Percentiles rank a stretch among this genome's conserved stretches.
Evolutionary conservation across 192 early-diverging fungal genomes (phyloP).

Genomic region (Bifiguratus adelaidae): DNA sequence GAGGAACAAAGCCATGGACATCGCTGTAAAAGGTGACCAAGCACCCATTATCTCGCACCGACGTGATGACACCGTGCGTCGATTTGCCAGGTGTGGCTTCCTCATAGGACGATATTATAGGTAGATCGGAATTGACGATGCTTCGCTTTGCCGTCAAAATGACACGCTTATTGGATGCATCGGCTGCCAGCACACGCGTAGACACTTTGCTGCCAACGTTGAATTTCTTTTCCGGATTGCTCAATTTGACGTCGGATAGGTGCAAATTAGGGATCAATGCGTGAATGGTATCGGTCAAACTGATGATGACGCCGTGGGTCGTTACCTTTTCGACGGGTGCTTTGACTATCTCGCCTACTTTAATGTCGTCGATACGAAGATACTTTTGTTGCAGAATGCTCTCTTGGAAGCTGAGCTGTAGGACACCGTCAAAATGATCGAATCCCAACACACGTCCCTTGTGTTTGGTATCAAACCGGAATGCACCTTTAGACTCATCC

Average conservation of each 20-base stretch:
- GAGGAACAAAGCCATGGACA: slow-evolving; percentile 58
- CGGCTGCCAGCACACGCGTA: slow-evolving; percentile 62
- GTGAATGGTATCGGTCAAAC: slow-evolving; percentile 41
- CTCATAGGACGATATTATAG: slow-evolving; percentile 48
- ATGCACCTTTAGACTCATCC: slow-evolving; percentile 38
- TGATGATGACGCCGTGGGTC: slow-evolving; percentile 45
- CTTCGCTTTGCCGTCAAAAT: slow-evolving; percentile 64
- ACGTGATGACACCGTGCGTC: slow-evolving; percentile 51
- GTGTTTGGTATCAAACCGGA: slow-evolving; percentile 57
- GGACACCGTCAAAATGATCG: slow-evolving; percentile 61
- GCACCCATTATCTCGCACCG: slow-evolving; percentile 51
- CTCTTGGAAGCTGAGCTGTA: slow-evolving; percentile 62
- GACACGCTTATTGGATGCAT: slow-evolving; percentile 43
- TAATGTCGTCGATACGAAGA: slow-evolving; percentile 56
- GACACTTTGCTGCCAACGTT: slow-evolving; percentile 59
- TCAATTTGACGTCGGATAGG: slow-evolving; percentile 62
- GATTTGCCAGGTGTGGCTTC: slow-evolving; percentile 47
- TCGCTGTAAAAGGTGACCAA: slow-evolving; percentile 75
- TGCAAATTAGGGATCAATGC: slow-evolving; percentile 69
- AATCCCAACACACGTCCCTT: slow-evolving; percentile 70
- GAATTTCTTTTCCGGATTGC: slow-evolving; percentile 61
- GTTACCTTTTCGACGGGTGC: slow-evolving; percentile 32
- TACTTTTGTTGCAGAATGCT: slow-evolving; percentile 58
- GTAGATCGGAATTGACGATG: slow-evolving; percentile 60
- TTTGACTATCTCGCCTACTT: slow-evolving; percentile 46